Percentiles rank a stretch among this genome's conserved stretches.
Evolutionary conservation across 2,329 filamentous ascomycete genomes (phyloP).

Genomic region (Exophiala lecanii-corni): DNA sequence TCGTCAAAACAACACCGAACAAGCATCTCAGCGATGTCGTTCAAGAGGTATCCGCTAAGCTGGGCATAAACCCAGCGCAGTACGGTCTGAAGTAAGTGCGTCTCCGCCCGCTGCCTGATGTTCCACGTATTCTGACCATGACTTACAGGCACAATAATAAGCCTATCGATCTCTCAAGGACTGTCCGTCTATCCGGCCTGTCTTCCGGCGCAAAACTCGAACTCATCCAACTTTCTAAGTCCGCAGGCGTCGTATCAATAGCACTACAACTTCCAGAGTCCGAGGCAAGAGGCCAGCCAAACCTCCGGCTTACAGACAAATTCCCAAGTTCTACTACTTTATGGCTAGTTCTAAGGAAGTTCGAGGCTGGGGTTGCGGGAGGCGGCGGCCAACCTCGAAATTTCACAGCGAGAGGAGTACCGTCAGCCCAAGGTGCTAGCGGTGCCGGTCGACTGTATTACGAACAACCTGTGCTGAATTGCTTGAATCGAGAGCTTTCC

Average conservation of each 20-base stretch:
- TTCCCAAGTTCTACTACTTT: slow-evolving; percentile 82
- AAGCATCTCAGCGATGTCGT: slow-evolving; percentile 82
- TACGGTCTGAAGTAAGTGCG: slow-evolving; percentile 71
- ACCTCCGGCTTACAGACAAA: slow-evolving; percentile 71
- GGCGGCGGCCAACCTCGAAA: slow-evolving; percentile 59
- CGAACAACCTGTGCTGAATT: slow-evolving; percentile 76
- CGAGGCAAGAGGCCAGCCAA: slow-evolving; percentile 59
- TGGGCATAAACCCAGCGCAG: slow-evolving; percentile 66
- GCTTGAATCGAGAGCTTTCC: slow-evolving; percentile 74
- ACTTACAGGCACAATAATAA: slow-evolving; percentile 72
- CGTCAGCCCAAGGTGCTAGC: slow-evolving; percentile 50
- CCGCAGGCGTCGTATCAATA: slow-evolving; percentile 78
- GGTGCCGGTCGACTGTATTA: slow-evolving; percentile 76
- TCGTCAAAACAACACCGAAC: slow-evolving; percentile 75
- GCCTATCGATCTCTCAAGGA: slow-evolving; percentile 75
- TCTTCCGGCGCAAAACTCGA: slow-evolving; percentile 84
- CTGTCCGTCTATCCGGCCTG: slow-evolving; percentile 78
- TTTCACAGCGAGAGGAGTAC: slow-evolving; percentile 76
- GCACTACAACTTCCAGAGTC: slow-evolving; percentile 78
- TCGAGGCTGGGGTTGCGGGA: slow-evolving; percentile 70
- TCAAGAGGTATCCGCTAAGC: slow-evolving; percentile 79
- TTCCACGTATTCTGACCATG: slow-evolving; percentile 4
- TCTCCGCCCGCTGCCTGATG: background rate
- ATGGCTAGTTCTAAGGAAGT: slow-evolving; percentile 85
- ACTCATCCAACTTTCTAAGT: slow-evolving; percentile 80